Base-by-base conservation (phyloP, 2,329 filamentous ascomycete species). In the Phoma herbarum region DNA sequence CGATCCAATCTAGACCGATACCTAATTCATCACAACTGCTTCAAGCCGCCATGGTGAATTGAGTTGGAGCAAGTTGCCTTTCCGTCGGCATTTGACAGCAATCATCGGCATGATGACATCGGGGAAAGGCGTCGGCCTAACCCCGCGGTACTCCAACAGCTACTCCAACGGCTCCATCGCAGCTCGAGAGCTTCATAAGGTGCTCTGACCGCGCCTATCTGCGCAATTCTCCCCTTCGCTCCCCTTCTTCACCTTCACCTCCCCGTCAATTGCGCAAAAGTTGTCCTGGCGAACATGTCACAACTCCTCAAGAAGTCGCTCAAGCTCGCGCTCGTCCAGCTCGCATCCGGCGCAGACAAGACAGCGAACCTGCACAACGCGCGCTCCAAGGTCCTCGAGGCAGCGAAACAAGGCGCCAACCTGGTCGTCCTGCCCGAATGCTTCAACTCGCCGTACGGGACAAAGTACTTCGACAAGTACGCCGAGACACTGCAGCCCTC, bases 371-470 rank as follows among this genome's bases (percentile, higher is more conserved):
- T 99, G 63, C 75, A 84, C 22, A 89, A 89, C 75, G 94, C 95
- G 12, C 89, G 91, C 57, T 83, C 84, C 42, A 93, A 95, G 75
- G 93, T 98, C 58, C 85, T 92, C 62, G 88, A 92, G 76, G 94
- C 95, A 5, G 89, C 92, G 23, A 78, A 82, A 25, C 81, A 54
- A 11, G 94, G 94, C 66, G 92, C 94, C 60, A 88, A 90, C 57
- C 88, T 99, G 59, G 89, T 98, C 65, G 92, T 98, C 31, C 86
- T 99, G 18, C 95, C 95, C 33, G 95, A 99, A 82, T 99, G 95
- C 84, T 99, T 99, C 87, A 99, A 99, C 83, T 96, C 91, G 41
- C 95, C 95, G 9, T 99, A 99, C 79, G 95, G 95, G 66, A 93
- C 88, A 66, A 85, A 92, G 73, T 93, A 89, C 83, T 99, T 99